Evolutionary conservation across 345 rosid species (phyloP).

Genomic region (Boechera retrofracta): DNA sequence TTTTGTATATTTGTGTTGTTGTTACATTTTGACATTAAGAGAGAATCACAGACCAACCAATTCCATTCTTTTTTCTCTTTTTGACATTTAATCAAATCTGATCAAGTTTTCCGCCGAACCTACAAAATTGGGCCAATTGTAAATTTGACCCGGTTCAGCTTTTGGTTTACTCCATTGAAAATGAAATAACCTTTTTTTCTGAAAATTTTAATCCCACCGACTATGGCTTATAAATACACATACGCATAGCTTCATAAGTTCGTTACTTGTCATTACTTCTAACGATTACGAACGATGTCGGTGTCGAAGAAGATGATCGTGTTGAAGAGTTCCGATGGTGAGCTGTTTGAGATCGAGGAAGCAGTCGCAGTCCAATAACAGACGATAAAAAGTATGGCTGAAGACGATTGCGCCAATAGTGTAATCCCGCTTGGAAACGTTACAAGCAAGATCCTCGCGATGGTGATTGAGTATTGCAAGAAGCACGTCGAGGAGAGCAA

Average conservation of each 20-base stretch:
- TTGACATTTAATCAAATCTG: not conserved
- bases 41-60: too few relatives aligned
- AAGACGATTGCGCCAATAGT: slow-evolving; percentile 52
- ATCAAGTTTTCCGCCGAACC: not conserved
- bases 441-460: slow-evolving; percentile 57
- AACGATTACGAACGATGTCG: not conserved
- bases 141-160: not conserved
- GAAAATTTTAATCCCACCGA: not conserved
- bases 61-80: too few relatives aligned
- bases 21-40: not conserved
- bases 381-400: slow-evolving; percentile 53
- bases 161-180: too few relatives aligned
- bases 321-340: slow-evolving; percentile 59
- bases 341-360: slow-evolving; percentile 56
- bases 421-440: slow-evolving; percentile 62
- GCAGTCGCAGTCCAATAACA: slow-evolving; percentile 57
- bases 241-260: not conserved
- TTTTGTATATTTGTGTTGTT: too few relatives aligned
- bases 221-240: not conserved
- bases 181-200: not conserved
- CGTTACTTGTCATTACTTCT: not conserved
- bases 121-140: not conserved
- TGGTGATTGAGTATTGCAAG: slow-evolving; percentile 69
- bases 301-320: slow-evolving; percentile 36
- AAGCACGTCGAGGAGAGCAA: slow-evolving; percentile 52